A percentile compares a stretch with the other conserved stretches of the same genome.
Conservation (phyloP, 805 yeast genomes). For the Candida oleophila region DNA sequence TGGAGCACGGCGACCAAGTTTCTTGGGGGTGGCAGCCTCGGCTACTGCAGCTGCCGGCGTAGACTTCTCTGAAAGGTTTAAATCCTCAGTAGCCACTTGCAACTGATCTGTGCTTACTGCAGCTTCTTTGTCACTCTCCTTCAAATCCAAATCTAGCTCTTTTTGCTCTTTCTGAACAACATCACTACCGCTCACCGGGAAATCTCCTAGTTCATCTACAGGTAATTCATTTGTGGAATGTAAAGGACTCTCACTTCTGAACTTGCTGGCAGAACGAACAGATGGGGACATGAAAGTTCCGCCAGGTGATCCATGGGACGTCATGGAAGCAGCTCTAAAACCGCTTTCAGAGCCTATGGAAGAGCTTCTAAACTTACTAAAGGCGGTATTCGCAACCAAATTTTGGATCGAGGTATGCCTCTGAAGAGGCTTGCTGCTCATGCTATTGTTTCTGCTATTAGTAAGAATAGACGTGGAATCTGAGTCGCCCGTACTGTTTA, state of each 20-base stretch:
- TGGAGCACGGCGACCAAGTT: conserved; percentile 1
- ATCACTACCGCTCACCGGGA: background rate
- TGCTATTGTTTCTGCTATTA: conserved; percentile 1
- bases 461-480: background rate
- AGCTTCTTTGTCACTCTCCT: too few species aligned
- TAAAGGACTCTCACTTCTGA: conserved; percentile 1
- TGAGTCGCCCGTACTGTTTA: background rate
- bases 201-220: background rate
- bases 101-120: too few species aligned
- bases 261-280: background rate
- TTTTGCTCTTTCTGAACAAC: background rate
- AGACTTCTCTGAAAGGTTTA: too few species aligned
- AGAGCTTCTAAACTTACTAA: conserved; percentile 28
- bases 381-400: conserved; percentile 36
- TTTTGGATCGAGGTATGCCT: conserved; percentile 23
- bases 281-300: background rate
- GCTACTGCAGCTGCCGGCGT: too few species aligned
- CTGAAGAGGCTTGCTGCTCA: conserved; percentile 2
- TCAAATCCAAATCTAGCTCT: background rate
- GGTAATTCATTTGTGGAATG: background rate
- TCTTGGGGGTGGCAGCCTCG: background rate
- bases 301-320: background rate
- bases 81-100: too few species aligned
- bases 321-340: background rate
- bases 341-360: conserved; percentile 6